A percentile compares a stretch with the other conserved stretches of the same genome.
Evolutionary conservation across 1,284 basidiomycete species (phyloP).

Genomic region (Rhodotorula sp.): DNA sequence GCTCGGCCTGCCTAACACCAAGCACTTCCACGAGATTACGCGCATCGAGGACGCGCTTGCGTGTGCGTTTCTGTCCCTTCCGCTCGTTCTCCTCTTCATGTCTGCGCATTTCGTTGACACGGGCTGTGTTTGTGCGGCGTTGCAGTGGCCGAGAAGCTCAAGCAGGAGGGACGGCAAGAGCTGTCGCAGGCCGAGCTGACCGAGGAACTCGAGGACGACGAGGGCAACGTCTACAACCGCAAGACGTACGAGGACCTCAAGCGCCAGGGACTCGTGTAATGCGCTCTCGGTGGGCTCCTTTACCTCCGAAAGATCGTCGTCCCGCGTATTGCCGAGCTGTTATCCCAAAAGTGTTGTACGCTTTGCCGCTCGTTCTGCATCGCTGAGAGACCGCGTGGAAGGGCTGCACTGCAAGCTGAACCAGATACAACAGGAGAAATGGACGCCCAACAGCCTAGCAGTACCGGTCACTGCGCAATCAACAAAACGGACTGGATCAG

Average conservation of each 20-base stretch:
- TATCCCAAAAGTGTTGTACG: neutral
- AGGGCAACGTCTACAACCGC: slow-evolving; percentile 81
- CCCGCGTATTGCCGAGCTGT: neutral
- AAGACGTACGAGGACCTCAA: slow-evolving; percentile 84
- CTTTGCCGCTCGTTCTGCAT: no score
- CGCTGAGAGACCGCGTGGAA: neutral
- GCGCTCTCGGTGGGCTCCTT: no score
- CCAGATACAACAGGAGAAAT: neutral
- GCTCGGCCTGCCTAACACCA: slow-evolving; percentile 93
- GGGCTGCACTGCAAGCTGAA: no score
- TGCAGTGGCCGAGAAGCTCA: slow-evolving; percentile 92
- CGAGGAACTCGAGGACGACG: slow-evolving; percentile 94
- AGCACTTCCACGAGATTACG: slow-evolving; percentile 98
- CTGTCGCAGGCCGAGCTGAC: slow-evolving; percentile 88
- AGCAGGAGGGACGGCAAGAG: slow-evolving; percentile 87
- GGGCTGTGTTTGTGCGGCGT: no score
- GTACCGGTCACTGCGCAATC: slow-evolving; percentile 36
- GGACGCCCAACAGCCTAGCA: slow-evolving; percentile 23
- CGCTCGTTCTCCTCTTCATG: slow-evolving; percentile 11
- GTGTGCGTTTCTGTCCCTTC: slow-evolving; percentile 59
- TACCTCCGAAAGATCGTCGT: no score
- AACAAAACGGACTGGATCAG: no score
- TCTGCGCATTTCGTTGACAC: neutral
- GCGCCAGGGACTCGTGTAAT: slow-evolving; percentile 82
- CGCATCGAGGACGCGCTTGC: slow-evolving; percentile 93